Conservation (phyloP, 1,139 yeast genomes). For the Yamadazyma blattariae region DNA sequence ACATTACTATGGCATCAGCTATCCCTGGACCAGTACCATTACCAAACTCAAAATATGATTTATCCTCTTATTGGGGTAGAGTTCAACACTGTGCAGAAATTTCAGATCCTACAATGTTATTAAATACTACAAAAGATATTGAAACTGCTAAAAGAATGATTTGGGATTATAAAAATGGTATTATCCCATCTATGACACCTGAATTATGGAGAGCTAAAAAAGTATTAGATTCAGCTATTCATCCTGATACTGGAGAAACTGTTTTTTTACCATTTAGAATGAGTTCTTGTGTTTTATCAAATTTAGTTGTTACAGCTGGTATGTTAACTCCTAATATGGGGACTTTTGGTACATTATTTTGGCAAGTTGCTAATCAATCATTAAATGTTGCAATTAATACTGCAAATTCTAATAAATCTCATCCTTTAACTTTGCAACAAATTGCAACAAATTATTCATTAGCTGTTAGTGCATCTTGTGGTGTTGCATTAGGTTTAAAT, state of each 20-base stretch:
- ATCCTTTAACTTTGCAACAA: constrained; percentile 79
- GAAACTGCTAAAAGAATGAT: constrained; percentile 61
- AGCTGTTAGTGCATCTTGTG: constrained; percentile 93
- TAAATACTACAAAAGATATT: constrained; percentile 66
- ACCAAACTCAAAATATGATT: constrained; percentile 77
- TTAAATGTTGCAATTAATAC: constrained; percentile 95
- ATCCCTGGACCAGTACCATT: constrained; percentile 76
- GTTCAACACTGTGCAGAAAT: constrained; percentile 92
- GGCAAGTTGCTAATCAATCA: constrained; percentile 98
- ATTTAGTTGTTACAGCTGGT: constrained; percentile 92
- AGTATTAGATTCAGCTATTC: constrained; percentile 81
- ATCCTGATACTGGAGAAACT: constrained; percentile 94
- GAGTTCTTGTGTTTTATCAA: constrained; percentile 93
- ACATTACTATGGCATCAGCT: constrained; percentile 95
- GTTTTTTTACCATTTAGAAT: constrained; percentile 91
- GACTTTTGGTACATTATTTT: constrained; percentile 84
- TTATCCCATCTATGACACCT: constrained; percentile 61
- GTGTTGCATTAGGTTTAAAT: constrained; percentile 91
- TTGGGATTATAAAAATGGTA: constrained; percentile 72
- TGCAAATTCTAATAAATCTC: constrained; percentile 93
- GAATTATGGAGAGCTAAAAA: constrained; percentile 89
- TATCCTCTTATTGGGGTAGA: constrained; percentile 85
- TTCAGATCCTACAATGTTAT: constrained; percentile 86
- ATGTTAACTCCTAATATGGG: constrained; percentile 95
- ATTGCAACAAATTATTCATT: constrained; percentile 72